These are phyloP conservation scores for Euphorbia pulcherrima DNA, from an alignment of 345 rosid species.

Conservation along the genomic window DNA sequence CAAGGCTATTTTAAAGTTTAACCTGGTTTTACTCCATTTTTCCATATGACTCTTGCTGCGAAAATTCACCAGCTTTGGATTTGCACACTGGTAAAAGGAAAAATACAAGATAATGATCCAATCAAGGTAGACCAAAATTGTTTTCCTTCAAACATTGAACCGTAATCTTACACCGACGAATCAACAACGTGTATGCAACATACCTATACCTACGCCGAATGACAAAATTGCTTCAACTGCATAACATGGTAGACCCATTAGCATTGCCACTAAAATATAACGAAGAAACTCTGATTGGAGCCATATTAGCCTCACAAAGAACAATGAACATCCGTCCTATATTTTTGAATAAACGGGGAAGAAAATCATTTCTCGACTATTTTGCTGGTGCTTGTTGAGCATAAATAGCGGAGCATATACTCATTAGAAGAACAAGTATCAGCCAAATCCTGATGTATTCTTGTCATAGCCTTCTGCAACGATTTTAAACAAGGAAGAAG, in stretches of 20 bases:
- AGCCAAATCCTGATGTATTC: conserved; percentile 83
- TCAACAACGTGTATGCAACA: too few relatives aligned
- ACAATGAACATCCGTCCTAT: background rate
- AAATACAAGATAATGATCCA: background rate
- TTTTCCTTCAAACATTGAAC: background rate
- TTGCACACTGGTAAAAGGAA: background rate
- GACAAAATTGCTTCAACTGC: too few relatives aligned
- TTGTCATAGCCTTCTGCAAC: conserved; percentile 76
- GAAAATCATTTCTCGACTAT: background rate
- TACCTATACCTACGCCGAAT: too few relatives aligned
- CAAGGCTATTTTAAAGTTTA: too few relatives aligned
- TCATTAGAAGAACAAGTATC: conserved; percentile 91
- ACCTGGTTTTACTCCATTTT: too few relatives aligned
- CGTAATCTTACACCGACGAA: too few relatives aligned
- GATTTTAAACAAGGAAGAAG: conserved; percentile 78
- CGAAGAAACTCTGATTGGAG: too few relatives aligned
- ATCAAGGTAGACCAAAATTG: background rate
- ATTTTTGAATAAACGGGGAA: too few relatives aligned
- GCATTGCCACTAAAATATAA: too few relatives aligned
- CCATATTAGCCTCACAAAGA: background rate
- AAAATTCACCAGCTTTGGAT: background rate
- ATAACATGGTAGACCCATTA: too few relatives aligned
- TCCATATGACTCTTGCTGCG: too few relatives aligned
- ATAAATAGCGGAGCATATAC: conserved; percentile 74
- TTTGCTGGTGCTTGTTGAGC: conserved; percentile 42